Base-by-base conservation (phyloP, 2,329 filamentous ascomycete species). In the Fusarium illudens region DNA sequence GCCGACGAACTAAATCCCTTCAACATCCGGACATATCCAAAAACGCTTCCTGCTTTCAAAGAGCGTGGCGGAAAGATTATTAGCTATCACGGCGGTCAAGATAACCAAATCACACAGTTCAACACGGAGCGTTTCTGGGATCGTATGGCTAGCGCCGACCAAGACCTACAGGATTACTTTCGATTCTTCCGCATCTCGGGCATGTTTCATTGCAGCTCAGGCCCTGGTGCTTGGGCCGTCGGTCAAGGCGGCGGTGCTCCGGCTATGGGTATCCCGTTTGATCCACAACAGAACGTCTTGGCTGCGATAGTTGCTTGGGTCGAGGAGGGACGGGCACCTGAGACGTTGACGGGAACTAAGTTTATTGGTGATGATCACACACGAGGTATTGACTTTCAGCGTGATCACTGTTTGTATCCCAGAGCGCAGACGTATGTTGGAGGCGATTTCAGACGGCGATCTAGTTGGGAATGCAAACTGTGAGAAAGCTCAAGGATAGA, bases 151-250 rank as follows among this genome's bases (percentile, higher is more conserved):
- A 13, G 62, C 70, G 74, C 19, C 74, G 75, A 68, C 4, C 17
- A 29, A 0, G 68, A 75, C 13, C 50, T 83, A 19, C 84, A 82
- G 3, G 80, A 83, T 10, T 84, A 84, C 72, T 89, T 85, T 74
- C 75, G 79, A 0, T 82, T 83, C 68, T 87, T 87, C 70, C 77
- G 76, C 19, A 79, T 88, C n/a, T 84, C 84, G 0, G 86, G 86
- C 0, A 84, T 62, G 30, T 80, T 81, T 11, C 85, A 87, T 72
- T 87, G 85, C 67, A 58, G 65, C 19, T 34, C 64, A 4, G 86
- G 86, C 7, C 76, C 75, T 2, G 84, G 84, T 2, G 84, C 84
- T 0, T 79, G 73, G 67, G 65, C 68, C 6, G 37, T 80, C 3
- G 77, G 78, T 0, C 64, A 67, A 0, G 64, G 64, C 0, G 64